Percentiles rank a stretch among this genome's conserved stretches.
Evolutionary conservation across 805 yeast species (phyloP).

Genomic region (Soucietia sequanensis): DNA sequence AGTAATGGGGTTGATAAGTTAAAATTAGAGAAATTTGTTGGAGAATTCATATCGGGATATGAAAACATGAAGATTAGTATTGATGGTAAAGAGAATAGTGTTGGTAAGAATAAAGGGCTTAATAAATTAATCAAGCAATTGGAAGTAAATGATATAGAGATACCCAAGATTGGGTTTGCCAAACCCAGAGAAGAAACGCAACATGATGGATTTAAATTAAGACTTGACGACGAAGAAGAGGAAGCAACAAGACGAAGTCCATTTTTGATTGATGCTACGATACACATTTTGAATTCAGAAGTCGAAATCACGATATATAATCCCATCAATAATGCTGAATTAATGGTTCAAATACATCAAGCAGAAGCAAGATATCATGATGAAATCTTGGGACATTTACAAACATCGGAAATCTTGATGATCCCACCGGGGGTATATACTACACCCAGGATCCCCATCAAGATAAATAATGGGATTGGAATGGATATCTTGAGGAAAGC

Average conservation of each 20-base stretch:
- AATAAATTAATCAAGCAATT: conserved; percentile 15
- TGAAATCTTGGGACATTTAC: conserved; percentile 44
- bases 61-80: conserved; percentile 6
- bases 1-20: conserved; percentile 1
- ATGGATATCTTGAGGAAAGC: conserved; percentile 51
- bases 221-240: conserved; percentile 2
- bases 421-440: conserved; percentile 54
- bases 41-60: conserved; percentile 17
- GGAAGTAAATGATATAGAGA: conserved; percentile 18
- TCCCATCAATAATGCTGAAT: conserved; percentile 50
- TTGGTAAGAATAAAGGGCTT: conserved; percentile 12
- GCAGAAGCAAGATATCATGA: conserved; percentile 52
- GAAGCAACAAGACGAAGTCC: conserved; percentile 19
- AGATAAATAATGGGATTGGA: conserved; percentile 44
- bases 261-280: conserved; percentile 48
- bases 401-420: conserved; percentile 36
- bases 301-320: conserved; percentile 54
- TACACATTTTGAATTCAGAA: conserved; percentile 55
- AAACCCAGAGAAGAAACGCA: too few species aligned
- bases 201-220: conserved; percentile 2
- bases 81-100: conserved; percentile 2
- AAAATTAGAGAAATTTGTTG: conserved; percentile 16
- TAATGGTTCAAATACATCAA: conserved; percentile 38
- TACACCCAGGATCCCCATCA: conserved; percentile 51
- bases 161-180: conserved; percentile 24